Conservation (phyloP, 768 basidiomycete species). For the Mycena galopus region DNA sequence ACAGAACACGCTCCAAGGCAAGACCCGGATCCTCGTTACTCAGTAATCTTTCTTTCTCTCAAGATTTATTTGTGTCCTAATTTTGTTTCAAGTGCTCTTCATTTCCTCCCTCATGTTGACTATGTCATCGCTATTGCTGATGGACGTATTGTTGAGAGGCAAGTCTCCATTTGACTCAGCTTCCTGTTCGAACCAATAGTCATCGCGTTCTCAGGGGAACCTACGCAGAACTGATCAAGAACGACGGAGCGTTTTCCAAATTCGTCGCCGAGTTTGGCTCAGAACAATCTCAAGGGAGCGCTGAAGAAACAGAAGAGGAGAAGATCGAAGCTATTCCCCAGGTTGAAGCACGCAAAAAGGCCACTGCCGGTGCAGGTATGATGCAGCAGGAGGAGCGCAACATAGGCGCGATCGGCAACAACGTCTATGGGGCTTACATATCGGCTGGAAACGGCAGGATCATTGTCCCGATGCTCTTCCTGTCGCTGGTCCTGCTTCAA, state of each 20-base stretch:
- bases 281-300: conserved; percentile 32
- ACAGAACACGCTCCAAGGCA: conserved; percentile 61
- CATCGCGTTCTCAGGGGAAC: conserved; percentile 51
- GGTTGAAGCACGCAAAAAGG: conserved; percentile 52
- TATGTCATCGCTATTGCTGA: conserved; percentile 85
- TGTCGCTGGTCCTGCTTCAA: conserved; percentile 76
- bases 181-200: neutral
- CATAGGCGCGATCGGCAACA: conserved; percentile 73
- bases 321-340: conserved; percentile 48
- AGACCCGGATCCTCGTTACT: conserved; percentile 91
- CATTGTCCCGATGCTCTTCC: conserved; percentile 74
- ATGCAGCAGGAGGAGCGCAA: conserved; percentile 92
- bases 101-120: conserved; percentile 90
- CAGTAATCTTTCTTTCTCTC: conserved; percentile 52
- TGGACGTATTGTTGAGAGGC: conserved; percentile 79
- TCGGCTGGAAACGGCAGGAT: conserved; percentile 75
- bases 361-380: conserved; percentile 61
- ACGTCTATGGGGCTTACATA: conserved; percentile 73
- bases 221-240: conserved; percentile 62
- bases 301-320: conserved; percentile 34
- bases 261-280: conserved; percentile 73
- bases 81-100: conserved; percentile 65
- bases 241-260: conserved; percentile 66
- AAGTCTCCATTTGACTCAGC: neutral
- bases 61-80: neutral